Evolutionary conservation across 208 protist species (phyloP).

Genomic region (Acanthamoeba royreba): DNA sequence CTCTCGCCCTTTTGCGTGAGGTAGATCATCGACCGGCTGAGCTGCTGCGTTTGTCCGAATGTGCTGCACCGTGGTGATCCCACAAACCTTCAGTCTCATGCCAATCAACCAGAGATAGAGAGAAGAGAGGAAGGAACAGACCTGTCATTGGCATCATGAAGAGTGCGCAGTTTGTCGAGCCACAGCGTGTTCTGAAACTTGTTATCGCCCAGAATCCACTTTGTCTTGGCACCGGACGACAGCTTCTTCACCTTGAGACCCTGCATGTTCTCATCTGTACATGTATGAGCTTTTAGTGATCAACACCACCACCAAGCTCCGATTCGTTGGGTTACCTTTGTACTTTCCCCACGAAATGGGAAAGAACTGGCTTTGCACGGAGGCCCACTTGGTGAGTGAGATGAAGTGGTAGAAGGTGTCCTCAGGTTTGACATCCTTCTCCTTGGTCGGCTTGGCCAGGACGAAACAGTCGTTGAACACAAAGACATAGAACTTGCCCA

Average conservation of each 20-base stretch:
- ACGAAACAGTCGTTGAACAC: conserved; percentile 20
- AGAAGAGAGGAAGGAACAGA: too few relatives aligned
- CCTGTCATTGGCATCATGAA: neutral
- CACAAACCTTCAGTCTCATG: neutral
- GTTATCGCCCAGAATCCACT: neutral
- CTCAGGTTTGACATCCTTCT: neutral
- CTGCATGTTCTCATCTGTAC: neutral
- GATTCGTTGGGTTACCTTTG: neutral
- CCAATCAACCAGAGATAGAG: too few relatives aligned
- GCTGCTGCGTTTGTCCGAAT: neutral
- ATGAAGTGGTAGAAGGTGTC: neutral
- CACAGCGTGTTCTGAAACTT: neutral
- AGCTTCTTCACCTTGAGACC: neutral
- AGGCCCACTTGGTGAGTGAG: neutral
- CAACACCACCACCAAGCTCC: too few relatives aligned
- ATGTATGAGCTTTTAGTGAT: too few relatives aligned
- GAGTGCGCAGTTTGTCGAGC: neutral
- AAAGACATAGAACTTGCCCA: neutral
- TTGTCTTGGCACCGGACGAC: neutral
- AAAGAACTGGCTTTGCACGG: neutral
- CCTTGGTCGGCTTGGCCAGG: neutral
- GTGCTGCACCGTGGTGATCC: neutral
- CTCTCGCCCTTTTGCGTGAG: neutral
- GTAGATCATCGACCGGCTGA: neutral
- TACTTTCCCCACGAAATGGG: neutral